Evolutionary conservation across 108 stramenopile genomes (phyloP).

Genomic region (Nitzschia sp.): DNA sequence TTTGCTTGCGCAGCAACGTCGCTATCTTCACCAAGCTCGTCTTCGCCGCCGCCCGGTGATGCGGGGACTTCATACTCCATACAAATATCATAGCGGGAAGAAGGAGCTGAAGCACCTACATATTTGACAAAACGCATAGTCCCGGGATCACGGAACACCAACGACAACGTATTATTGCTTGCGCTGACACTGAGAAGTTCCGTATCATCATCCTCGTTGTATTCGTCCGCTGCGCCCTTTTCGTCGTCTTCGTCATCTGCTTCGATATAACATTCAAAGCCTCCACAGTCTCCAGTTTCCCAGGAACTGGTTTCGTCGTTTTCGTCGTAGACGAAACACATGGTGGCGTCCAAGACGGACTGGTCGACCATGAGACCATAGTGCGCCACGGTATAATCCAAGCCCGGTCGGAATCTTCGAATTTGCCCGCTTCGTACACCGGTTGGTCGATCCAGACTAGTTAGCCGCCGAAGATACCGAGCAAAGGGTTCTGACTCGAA

Average conservation of each 20-base stretch:
- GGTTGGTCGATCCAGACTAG: conserved; percentile 65
- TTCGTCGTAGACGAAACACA: conserved; percentile 67
- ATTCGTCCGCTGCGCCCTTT: conserved; percentile 77
- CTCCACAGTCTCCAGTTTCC: conserved; percentile 93
- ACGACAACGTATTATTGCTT: conserved; percentile 88
- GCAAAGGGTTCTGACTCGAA: conserved; percentile 67
- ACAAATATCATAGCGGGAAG: conserved; percentile 90
- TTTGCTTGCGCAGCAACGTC: no score
- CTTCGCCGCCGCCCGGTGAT: conserved; percentile 46
- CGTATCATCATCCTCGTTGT: conserved; percentile 92
- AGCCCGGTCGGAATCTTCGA: conserved; percentile 92
- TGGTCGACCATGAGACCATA: conserved; percentile 75
- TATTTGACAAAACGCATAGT: conserved; percentile 97
- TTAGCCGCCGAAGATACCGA: conserved; percentile 54
- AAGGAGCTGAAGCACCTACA: conserved; percentile 85
- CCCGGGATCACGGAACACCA: conserved; percentile 92
- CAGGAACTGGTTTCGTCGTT: conserved; percentile 75
- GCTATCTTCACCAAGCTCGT: conserved; percentile 11
- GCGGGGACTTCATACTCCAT: conserved; percentile 83
- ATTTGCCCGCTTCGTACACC: conserved; percentile 62
- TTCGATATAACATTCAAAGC: conserved; percentile 96
- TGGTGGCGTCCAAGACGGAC: conserved; percentile 86
- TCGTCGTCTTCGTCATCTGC: conserved; percentile 82
- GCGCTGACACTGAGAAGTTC: conserved; percentile 92
- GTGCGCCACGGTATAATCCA: conserved; percentile 97